phyloP scores from a whole-genome alignment of 495 filamentous ascomycete genomes.

The Patellaria atrata region DNA sequence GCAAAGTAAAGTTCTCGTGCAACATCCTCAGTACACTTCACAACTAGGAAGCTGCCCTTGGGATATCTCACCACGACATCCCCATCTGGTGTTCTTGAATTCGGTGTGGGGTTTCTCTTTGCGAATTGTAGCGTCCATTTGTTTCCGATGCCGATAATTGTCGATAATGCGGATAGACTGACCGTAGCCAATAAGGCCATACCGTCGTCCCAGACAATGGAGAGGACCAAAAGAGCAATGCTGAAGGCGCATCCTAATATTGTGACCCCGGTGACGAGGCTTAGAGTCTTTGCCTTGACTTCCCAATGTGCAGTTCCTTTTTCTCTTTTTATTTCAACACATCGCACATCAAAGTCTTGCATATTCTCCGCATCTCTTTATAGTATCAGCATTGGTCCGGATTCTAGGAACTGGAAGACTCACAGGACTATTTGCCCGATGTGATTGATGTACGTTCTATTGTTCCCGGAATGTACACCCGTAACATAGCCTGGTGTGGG shows the following conservation, averaged over 20 bases:
- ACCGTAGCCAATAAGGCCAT: slow-evolving; percentile 31
- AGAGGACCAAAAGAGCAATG: slow-evolving; percentile 24
- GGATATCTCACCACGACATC: slow-evolving; percentile 29
- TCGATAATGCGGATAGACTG: slow-evolving; percentile 32
- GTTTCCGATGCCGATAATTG: slow-evolving; percentile 30
- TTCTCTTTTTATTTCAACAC: slow-evolving; percentile 26
- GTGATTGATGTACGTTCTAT: slow-evolving; percentile 23
- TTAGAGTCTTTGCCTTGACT: slow-evolving; percentile 23
- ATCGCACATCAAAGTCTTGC: slow-evolving; percentile 26
- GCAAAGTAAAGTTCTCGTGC: slow-evolving; percentile 30
- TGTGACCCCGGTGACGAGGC: slow-evolving; percentile 27
- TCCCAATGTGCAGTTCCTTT: slow-evolving; percentile 3
- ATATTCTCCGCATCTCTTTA: slow-evolving; percentile 20
- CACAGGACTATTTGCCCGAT: slow-evolving; percentile 28
- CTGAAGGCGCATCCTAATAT: slow-evolving; percentile 29
- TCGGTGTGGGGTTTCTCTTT: slow-evolving; percentile 7
- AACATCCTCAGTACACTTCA: slow-evolving; percentile 27
- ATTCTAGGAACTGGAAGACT: slow-evolving; percentile 7
- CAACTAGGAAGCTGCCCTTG: slow-evolving; percentile 27
- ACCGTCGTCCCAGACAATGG: slow-evolving; percentile 27
- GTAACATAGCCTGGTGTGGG: slow-evolving; percentile 20
- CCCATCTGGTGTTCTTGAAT: slow-evolving; percentile 13
- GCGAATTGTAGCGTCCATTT: slow-evolving; percentile 28
- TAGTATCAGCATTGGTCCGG: slow-evolving; percentile 1
- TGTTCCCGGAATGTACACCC: slow-evolving; percentile 25